Base-by-base conservation (phyloP, 495 filamentous ascomycete genomes). In the Aspergillus steynii region DNA sequence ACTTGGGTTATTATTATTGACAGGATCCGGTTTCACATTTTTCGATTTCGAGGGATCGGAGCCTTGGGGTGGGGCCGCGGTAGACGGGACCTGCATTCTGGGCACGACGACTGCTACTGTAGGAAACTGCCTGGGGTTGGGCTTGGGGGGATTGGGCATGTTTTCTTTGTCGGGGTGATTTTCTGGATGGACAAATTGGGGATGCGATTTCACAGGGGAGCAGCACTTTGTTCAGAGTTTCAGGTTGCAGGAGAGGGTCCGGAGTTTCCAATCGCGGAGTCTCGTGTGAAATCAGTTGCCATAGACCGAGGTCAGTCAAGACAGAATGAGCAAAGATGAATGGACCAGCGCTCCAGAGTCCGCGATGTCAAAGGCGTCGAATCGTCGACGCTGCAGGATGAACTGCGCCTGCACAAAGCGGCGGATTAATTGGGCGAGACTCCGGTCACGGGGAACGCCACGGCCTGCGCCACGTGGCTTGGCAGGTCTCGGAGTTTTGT, bases 21-120 rank as follows among this genome's bases (percentile, higher is more conserved):
- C 7, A 48, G 37, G n/a, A 9, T 60, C 34, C 8, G 56, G 25
- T 25, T 53, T 49, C 37, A 52, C 25, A 45, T 25, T 15, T 14
- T 34, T 46, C 14, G 47, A 20, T 55, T 50, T 59, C 32, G 34
- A 27, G 29, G 27, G 49, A 20, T 54, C 34, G 7, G 56, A 55
- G 42, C 29, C 50, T n/a, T 32, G 56, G 7, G 55, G 5, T 4
- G 27, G 50, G 57, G 47, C 31, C 14, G 49, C 37, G 29, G 54
- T 52, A 20, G 54, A 47, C 27, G 62, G 62, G 29, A 53, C 42
- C 29, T 61, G 55, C 62, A 58, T 61, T 46, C 61, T 65, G 50
- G 62, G 62, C 4, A 65, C 53, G 10, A 65, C 58, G 5, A 65
- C 55, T n/a, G 62, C 25, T 55, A 58, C 61, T n/a, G 56, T 51